phyloP scores from a whole-genome alignment of 352 stramenopile genomes.

The Globisporangium abappressorium region DNA sequence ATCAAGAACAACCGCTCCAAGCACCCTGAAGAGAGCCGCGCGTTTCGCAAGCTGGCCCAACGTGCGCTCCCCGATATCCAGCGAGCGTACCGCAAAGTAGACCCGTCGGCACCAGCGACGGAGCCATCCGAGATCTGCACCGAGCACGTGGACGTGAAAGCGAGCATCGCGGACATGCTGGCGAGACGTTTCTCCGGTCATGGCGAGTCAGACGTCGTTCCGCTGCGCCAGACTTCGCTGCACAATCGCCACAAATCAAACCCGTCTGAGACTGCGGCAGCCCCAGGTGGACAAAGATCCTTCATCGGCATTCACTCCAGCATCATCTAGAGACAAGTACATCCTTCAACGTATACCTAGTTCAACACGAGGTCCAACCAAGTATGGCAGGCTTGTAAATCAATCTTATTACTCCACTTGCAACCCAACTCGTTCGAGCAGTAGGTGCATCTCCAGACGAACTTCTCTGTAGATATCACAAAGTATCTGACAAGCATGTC shows the following conservation, averaged over 20 bases:
- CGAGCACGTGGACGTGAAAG: constrained; percentile 7
- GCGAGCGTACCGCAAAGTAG: constrained; percentile 10
- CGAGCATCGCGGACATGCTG: background rate
- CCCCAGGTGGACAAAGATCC: background rate
- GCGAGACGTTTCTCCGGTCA: constrained; percentile 1
- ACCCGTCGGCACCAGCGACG: background rate
- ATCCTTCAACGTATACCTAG: too few relatives aligned
- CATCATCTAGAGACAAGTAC: background rate
- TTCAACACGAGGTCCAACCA: background rate
- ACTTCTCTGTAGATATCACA: too few relatives aligned
- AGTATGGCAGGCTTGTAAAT: too few relatives aligned
- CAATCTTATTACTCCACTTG: too few relatives aligned
- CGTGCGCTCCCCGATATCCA: constrained; percentile 5
- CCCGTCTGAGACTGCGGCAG: background rate
- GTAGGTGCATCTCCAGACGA: too few relatives aligned
- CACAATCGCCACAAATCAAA: background rate
- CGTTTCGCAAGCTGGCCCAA: constrained; percentile 10
- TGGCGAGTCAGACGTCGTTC: constrained; percentile 9
- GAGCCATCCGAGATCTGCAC: constrained; percentile 1
- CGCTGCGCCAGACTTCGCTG: background rate
- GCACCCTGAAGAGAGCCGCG: background rate
- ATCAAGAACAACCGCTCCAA: background rate
- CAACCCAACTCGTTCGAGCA: too few relatives aligned
- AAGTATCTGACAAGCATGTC: too few relatives aligned
- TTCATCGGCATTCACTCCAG: constrained; percentile 1